phyloP scores from a whole-genome alignment of 192 early-diverging fungal species.

The Backusella morwellensis region DNA sequence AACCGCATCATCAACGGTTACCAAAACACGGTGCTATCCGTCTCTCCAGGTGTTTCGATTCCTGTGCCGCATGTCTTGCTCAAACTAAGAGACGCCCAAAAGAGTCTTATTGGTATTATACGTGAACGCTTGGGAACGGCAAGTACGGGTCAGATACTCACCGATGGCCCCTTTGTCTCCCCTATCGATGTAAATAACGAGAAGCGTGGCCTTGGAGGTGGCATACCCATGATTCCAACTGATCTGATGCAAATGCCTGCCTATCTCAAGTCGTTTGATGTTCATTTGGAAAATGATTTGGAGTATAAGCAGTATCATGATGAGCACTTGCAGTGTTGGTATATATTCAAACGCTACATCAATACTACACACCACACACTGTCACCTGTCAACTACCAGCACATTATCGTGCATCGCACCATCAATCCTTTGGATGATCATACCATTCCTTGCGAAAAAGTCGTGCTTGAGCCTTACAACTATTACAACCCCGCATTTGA shows the following conservation, averaged over 20 bases:
- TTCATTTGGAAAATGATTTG: neutral
- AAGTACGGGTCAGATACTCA: neutral
- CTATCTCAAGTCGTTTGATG: conserved; percentile 19
- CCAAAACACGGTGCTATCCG: conserved; percentile 76
- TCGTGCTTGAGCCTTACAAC: conserved; percentile 71
- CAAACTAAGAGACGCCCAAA: conserved; percentile 61
- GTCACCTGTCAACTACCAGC: conserved; percentile 67
- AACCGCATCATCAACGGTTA: conserved; percentile 53
- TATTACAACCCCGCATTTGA: conserved; percentile 75
- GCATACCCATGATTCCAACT: conserved; percentile 3
- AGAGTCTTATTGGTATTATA: conserved; percentile 33
- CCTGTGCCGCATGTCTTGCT: conserved; percentile 83
- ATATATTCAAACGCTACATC: conserved; percentile 39
- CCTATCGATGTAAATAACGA: conserved; percentile 2
- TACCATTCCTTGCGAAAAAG: conserved; percentile 63
- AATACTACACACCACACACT: conserved; percentile 33
- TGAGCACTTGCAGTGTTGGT: conserved; percentile 40
- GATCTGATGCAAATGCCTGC: conserved; percentile 10
- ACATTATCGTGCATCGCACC: conserved; percentile 67
- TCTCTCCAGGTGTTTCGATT: conserved; percentile 82
- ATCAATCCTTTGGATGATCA: conserved; percentile 55
- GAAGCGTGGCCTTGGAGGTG: neutral
- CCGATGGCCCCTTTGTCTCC: neutral
- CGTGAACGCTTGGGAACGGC: conserved; percentile 20
- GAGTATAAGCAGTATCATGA: conserved; percentile 42